Evolutionary conservation across 345 rosid genomes (phyloP).

Genomic region (Linum trigynum): DNA sequence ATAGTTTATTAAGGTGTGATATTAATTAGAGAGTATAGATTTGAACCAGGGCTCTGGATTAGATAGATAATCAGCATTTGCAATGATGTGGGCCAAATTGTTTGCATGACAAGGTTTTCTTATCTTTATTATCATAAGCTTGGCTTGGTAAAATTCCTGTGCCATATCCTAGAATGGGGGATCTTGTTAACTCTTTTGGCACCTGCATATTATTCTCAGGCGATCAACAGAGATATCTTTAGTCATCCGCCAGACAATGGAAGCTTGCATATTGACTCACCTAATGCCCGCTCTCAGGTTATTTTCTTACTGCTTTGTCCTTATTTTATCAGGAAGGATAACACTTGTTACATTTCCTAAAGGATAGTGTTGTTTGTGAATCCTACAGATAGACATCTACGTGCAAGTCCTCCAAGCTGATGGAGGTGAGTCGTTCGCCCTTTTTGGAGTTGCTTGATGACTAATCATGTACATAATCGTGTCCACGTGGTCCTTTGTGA

Average conservation of each 20-base stretch:
- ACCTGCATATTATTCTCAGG: slow-evolving; percentile 20
- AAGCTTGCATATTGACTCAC: slow-evolving; percentile 76
- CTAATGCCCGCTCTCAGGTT: too few relatives aligned
- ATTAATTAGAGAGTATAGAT: too few relatives aligned
- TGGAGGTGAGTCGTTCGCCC: slow-evolving; percentile 50
- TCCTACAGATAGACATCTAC: slow-evolving; percentile 76
- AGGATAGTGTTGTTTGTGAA: background rate
- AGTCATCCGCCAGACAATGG: slow-evolving; percentile 92
- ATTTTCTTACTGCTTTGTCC: too few relatives aligned
- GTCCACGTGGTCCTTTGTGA: background rate
- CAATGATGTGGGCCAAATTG: background rate
- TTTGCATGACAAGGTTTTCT: background rate
- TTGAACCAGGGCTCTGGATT: too few relatives aligned
- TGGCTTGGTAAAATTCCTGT: background rate
- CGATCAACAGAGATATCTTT: slow-evolving; percentile 94
- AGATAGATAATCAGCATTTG: too few relatives aligned
- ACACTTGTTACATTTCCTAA: too few relatives aligned
- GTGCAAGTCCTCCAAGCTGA: slow-evolving; percentile 98
- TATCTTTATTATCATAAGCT: background rate
- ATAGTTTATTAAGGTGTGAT: too few relatives aligned
- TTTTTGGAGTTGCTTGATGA: background rate
- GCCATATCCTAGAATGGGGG: too few relatives aligned
- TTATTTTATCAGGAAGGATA: too few relatives aligned
- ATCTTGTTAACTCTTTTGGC: too few relatives aligned
- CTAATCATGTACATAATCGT: background rate